These are phyloP conservation scores for Thalassiosira allenii DNA, from an alignment of 352 stramenopile species.

Conservation along the genomic window DNA sequence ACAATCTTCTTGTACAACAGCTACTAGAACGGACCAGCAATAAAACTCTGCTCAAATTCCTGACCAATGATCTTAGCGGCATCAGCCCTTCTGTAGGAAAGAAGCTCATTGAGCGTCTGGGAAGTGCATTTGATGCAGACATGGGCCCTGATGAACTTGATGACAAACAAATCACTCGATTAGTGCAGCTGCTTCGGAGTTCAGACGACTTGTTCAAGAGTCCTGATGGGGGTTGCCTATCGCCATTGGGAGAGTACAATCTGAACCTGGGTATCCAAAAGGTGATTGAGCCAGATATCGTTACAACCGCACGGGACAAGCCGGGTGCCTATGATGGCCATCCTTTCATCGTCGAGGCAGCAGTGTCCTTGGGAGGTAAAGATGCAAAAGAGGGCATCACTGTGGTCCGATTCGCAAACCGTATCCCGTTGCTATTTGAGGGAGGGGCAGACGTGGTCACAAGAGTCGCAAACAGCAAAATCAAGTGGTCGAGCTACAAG, in stretches of 20 bases:
- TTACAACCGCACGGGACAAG: slow-evolving; percentile 85
- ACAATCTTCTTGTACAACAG: slow-evolving; percentile 84
- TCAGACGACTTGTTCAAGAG: slow-evolving; percentile 85
- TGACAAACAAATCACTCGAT: slow-evolving; percentile 76
- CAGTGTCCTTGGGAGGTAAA: slow-evolving; percentile 87
- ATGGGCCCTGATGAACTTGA: slow-evolving; percentile 66
- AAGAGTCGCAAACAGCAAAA: slow-evolving; percentile 82
- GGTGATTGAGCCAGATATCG: slow-evolving; percentile 85
- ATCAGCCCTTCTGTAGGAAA: slow-evolving; percentile 69
- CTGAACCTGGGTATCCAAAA: slow-evolving; percentile 91
- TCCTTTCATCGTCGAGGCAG: slow-evolving; percentile 90
- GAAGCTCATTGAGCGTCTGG: slow-evolving; percentile 70
- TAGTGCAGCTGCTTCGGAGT: slow-evolving; percentile 80
- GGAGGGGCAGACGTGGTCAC: slow-evolving; percentile 87
- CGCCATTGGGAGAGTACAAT: slow-evolving; percentile 90
- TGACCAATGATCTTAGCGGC: slow-evolving; percentile 78
- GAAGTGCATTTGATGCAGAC: slow-evolving; percentile 61
- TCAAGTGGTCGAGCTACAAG: slow-evolving; percentile 89
- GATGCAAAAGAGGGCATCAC: slow-evolving; percentile 88
- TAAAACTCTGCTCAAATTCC: slow-evolving; percentile 79
- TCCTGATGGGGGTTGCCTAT: slow-evolving; percentile 87
- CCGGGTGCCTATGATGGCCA: slow-evolving; percentile 87
- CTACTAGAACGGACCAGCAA: slow-evolving; percentile 72
- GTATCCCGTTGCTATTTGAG: slow-evolving; percentile 91
- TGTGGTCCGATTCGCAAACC: slow-evolving; percentile 90